Conservation (phyloP, 1,284 basidiomycete species). For the Melampsora medusae region DNA sequence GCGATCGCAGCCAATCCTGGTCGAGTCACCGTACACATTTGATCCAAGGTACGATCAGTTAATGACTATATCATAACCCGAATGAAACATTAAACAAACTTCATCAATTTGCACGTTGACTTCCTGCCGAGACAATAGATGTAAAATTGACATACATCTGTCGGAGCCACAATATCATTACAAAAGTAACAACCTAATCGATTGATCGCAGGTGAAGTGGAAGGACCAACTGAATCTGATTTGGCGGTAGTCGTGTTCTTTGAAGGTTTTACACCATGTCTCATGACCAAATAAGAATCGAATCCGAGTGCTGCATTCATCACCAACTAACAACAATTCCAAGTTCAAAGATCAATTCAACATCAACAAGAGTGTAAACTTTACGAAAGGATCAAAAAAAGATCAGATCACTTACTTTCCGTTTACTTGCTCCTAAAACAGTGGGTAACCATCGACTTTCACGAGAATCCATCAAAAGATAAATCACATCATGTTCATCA, state of each 20-base stretch:
- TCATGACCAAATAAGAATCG: constrained; percentile 94
- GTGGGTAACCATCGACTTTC: constrained; percentile 96
- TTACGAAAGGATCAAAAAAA: background rate
- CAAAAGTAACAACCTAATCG: constrained; percentile 91
- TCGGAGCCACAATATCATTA: constrained; percentile 94
- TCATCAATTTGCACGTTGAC: background rate
- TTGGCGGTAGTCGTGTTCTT: constrained; percentile 44
- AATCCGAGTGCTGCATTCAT: constrained; percentile 94
- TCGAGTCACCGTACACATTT: constrained; percentile 99
- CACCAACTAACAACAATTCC: constrained; percentile 65
- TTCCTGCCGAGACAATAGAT: too few species aligned
- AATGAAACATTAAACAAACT: background rate
- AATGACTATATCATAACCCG: constrained; percentile 66
- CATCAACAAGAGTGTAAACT: constrained; percentile 1
- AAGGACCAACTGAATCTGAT: constrained; percentile 51
- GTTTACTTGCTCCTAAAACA: constrained; percentile 74
- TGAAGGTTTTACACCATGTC: constrained; percentile 71
- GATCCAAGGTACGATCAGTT: constrained; percentile 89
- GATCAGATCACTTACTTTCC: constrained; percentile 64
- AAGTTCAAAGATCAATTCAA: background rate
- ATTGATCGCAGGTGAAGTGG: constrained; percentile 49
- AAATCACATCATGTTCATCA: constrained; percentile 80
- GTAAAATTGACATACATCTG: constrained; percentile 67
- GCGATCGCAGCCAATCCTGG: constrained; percentile 92
- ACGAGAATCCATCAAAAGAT: constrained; percentile 94